Conservation (phyloP, 177 flowering plant species). For the Vitis hybrid region DNA sequence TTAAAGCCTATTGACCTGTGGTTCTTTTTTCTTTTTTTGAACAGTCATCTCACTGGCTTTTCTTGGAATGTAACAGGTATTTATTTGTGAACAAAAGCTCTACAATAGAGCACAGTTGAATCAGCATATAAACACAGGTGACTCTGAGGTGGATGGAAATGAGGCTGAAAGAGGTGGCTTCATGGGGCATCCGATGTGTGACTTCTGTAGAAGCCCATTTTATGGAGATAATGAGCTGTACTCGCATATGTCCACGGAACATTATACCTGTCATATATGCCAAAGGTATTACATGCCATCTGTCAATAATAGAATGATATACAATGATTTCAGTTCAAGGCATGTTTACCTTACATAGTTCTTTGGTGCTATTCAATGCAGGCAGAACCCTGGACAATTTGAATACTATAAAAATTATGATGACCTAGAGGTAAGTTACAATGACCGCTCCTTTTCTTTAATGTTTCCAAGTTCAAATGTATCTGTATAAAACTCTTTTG, state of each 20-base stretch:
- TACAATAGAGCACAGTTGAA: conserved; percentile 79
- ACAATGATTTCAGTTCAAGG: background rate
- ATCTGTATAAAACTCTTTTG: background rate
- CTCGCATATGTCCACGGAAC: conserved; percentile 89
- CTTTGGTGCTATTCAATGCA: conserved; percentile 27
- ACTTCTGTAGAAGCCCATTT: conserved; percentile 78
- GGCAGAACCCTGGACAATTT: conserved; percentile 88
- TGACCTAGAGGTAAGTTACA: conserved; percentile 72
- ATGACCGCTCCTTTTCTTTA: background rate
- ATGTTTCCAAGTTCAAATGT: background rate
- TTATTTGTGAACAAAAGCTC: conserved; percentile 94
- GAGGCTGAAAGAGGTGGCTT: conserved; percentile 98
- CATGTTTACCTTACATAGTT: background rate
- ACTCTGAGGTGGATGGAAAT: conserved; percentile 95
- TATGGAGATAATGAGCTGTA: conserved; percentile 97
- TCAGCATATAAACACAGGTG: conserved; percentile 81
- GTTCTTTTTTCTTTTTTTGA: background rate
- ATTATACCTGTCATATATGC: conserved; percentile 90
- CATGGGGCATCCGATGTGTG: conserved; percentile 88
- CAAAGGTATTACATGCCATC: conserved; percentile 55
- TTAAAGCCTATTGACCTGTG: background rate
- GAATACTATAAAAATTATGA: conserved; percentile 90
- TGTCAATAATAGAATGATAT: background rate
- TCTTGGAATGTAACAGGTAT: conserved; percentile 46
- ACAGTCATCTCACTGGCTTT: background rate